phyloP scores from a whole-genome alignment of 2,329 filamentous ascomycete species.

The Paracorniculantispora psalliotae region DNA sequence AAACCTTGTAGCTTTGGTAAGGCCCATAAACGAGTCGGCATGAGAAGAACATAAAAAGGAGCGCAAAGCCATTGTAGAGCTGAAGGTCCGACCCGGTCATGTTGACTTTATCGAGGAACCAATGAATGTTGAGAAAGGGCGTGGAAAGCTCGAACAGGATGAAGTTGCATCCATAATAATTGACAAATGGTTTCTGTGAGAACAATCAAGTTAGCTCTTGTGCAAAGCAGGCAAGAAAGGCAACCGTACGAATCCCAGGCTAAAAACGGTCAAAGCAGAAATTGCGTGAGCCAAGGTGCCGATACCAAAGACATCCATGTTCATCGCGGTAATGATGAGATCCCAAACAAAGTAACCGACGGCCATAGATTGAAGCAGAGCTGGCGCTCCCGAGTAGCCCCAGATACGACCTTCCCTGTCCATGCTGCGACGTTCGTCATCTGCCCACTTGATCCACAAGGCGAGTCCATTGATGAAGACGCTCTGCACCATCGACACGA shows the following conservation, averaged over 20 bases:
- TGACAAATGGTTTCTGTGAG: slow-evolving; percentile 70
- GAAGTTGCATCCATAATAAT: slow-evolving; percentile 76
- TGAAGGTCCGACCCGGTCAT: slow-evolving; percentile 71
- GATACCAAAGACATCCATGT: slow-evolving; percentile 68
- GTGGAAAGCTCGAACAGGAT: slow-evolving; percentile 85
- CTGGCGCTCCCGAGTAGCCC: slow-evolving; percentile 69
- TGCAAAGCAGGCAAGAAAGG: slow-evolving; percentile 6
- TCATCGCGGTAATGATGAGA: slow-evolving; percentile 60
- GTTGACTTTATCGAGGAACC: slow-evolving; percentile 84
- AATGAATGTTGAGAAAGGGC: slow-evolving; percentile 83
- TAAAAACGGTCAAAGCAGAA: slow-evolving; percentile 68
- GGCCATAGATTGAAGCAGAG: slow-evolving; percentile 71
- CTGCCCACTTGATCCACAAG: slow-evolving; percentile 66
- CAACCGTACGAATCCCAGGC: slow-evolving; percentile 73
- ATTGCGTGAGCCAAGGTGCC: slow-evolving; percentile 74
- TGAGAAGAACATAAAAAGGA: slow-evolving; percentile 70
- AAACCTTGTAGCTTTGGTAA: slow-evolving; percentile 64
- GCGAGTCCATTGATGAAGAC: slow-evolving; percentile 65
- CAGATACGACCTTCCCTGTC: slow-evolving; percentile 64
- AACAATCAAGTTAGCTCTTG: slow-evolving; percentile 7
- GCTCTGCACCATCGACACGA: slow-evolving; percentile 78
- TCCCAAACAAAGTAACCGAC: slow-evolving; percentile 85
- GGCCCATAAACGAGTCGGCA: slow-evolving; percentile 75
- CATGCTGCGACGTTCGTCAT: slow-evolving; percentile 64
- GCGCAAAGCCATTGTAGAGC: slow-evolving; percentile 69